phyloP scores from a whole-genome alignment of 768 basidiomycete genomes.

The Tylopilus subfusipes region DNA sequence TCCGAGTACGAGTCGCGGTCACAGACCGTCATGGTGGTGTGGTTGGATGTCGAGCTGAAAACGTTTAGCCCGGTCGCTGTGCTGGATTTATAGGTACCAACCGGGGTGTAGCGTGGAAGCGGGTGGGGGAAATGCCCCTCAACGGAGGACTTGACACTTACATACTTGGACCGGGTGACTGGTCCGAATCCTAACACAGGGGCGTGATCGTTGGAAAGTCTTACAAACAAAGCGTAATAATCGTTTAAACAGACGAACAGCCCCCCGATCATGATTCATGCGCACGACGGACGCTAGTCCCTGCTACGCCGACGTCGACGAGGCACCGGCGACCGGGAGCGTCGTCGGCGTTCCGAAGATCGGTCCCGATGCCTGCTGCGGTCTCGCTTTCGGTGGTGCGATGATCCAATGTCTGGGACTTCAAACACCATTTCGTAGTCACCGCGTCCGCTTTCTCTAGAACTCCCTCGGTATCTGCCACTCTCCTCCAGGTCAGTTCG shows the following conservation, averaged over 20 bases:
- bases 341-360: slow-evolving; percentile 22
- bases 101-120: slow-evolving; percentile 2
- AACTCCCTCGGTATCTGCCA: slow-evolving; percentile 52
- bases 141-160: slow-evolving; percentile 13
- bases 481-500: slow-evolving; percentile 74
- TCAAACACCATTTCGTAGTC: slow-evolving; percentile 85
- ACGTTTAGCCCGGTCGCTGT: neutral
- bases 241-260: too few relatives aligned
- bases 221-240: slow-evolving; percentile 26
- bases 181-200: slow-evolving; percentile 17
- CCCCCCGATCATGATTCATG: slow-evolving; percentile 4
- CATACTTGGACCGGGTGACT: slow-evolving; percentile 13
- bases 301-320: slow-evolving; percentile 25
- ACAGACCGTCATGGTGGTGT: slow-evolving; percentile 25
- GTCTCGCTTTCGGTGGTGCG: slow-evolving; percentile 43
- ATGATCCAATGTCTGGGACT: slow-evolving; percentile 40
- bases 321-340: slow-evolving; percentile 19
- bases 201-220: neutral
- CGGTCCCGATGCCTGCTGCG: slow-evolving; percentile 52
- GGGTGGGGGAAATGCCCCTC: neutral
- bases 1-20: slow-evolving; percentile 39
- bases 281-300: slow-evolving; percentile 38
- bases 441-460: slow-evolving; percentile 29
- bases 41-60: neutral
- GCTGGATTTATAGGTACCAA: slow-evolving; percentile 21